Percentiles rank a stretch among this genome's conserved stretches.
Evolutionary conservation across 2,329 filamentous ascomycete genomes (phyloP).

Genomic region (Chrysoporthe puriensis): DNA sequence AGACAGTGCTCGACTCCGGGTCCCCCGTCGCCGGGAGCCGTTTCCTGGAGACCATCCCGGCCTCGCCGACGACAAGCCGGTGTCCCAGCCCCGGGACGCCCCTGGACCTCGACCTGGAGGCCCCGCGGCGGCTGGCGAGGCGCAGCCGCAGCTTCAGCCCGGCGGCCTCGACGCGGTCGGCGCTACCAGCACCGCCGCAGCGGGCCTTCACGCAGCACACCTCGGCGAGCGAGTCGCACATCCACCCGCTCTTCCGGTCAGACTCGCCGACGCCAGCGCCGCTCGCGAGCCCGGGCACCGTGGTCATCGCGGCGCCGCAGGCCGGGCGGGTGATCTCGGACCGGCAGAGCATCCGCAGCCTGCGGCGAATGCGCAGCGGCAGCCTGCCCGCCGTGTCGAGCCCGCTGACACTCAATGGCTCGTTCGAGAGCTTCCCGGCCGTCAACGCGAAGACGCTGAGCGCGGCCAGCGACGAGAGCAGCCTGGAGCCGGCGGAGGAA

Average conservation of each 20-base stretch:
- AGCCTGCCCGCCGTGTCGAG: constrained; percentile 53
- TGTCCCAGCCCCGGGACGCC: constrained; percentile 66
- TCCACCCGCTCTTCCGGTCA: constrained; percentile 77
- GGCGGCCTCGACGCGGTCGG: constrained; percentile 34
- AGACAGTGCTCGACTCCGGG: constrained; percentile 57
- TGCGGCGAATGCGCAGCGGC: constrained; percentile 59
- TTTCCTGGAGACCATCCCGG: constrained; percentile 72
- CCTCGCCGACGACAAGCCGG: constrained; percentile 65
- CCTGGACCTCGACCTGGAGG: constrained; percentile 60
- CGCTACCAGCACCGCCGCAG: constrained; percentile 37
- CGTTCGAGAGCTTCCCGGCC: constrained; percentile 50
- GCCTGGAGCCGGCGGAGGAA: constrained; percentile 32
- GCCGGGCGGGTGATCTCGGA: constrained; percentile 67
- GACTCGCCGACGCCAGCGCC: constrained; percentile 72
- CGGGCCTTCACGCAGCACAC: constrained; percentile 40
- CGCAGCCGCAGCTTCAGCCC: constrained; percentile 59
- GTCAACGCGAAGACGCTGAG: constrained; percentile 16
- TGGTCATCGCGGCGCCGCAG: constrained; percentile 71
- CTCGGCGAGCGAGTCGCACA: constrained; percentile 64
- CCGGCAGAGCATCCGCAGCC: constrained; percentile 52
- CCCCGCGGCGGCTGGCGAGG: constrained; percentile 35
- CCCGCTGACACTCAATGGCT: constrained; percentile 54
- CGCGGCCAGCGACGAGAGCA: constrained; percentile 30
- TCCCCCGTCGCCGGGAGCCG: constrained; percentile 48
- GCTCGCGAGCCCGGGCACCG: constrained; percentile 68